Base-by-base conservation (phyloP, 257 asterid species). In the Mentha longifolia region DNA sequence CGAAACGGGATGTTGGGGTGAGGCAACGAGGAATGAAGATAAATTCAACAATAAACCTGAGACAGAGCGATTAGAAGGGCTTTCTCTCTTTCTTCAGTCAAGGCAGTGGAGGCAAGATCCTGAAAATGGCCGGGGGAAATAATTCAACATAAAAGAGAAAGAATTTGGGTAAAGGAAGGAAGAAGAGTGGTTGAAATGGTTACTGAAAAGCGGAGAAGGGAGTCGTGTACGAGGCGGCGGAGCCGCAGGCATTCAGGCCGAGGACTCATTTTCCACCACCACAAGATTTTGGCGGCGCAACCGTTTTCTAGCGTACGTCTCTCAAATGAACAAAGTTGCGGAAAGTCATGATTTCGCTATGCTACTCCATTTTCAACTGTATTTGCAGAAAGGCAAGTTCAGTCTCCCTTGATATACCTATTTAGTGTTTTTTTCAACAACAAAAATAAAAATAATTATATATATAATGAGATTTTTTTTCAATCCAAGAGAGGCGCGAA, bases 61-160 rank as follows among this genome's bases (percentile, higher is more conserved):
- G 97, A 94, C 41, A 94, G 91, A 63, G 87, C 78, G 52, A 89
- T 78, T 71, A 91, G 84, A 45, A 91, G 81, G 16, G 79, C 72
- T 42, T 78, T 88, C 61, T 79, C 92, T 43, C 51, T 70, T 81
- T 81, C 85, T 50, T 84, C 81, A 35, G 85, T 83, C 59, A 84
- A 61, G 35, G 77, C 37, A 78, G 33, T 60, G 56, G 79, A 46
- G 17, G 64, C 73, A 73, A 73, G 54, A 62, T 83, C 86, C 97
- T 93, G 86, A 73, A 70, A 56, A 58, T n/a, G 54, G 33, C 9
- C 14, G 37, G 62, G 33, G 17, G 39, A 11, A 58, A 35, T 9
- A 9, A 65, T 31, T 45, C 6, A 25, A 15, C 33, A 61, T 52
- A 61, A 33, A 20, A 6, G n/a, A 46, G 3, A 5, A 31, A 3